Conservation (phyloP, 352 stramenopile genomes). For the Aphanomyces invadans region DNA sequence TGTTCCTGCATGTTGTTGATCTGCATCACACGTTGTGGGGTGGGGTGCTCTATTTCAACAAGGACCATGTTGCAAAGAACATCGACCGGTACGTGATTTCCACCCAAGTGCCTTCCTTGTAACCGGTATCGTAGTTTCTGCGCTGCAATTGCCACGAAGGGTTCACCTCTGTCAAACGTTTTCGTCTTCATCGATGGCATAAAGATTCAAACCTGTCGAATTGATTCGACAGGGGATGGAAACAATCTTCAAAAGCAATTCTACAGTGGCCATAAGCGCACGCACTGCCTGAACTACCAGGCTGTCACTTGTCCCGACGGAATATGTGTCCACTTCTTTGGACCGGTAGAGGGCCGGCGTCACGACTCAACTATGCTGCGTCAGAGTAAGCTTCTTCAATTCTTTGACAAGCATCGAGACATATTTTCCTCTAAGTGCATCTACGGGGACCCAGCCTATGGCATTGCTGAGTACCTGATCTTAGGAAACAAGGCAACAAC, state of each 20-base stretch:
- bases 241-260: background rate
- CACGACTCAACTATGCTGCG: background rate
- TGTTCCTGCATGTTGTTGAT: constrained; percentile 19
- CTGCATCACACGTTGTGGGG: constrained; percentile 11
- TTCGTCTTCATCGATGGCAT: constrained; percentile 25
- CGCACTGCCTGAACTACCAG: background rate
- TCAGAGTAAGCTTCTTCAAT: background rate
- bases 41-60: constrained; percentile 6
- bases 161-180: background rate
- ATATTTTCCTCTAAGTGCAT: background rate
- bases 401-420: background rate
- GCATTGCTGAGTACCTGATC: background rate
- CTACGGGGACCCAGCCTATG: background rate
- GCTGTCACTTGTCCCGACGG: background rate
- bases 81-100: constrained; percentile 1
- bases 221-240: background rate
- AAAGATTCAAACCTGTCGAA: constrained; percentile 22
- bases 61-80: background rate
- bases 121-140: no score
- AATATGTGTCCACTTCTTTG: background rate
- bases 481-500: background rate
- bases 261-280: background rate
- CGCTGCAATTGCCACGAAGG: background rate
- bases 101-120: no score
- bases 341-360: background rate